phyloP scores from a whole-genome alignment of 2,329 filamentous ascomycete genomes.

The Phoma sp. region DNA sequence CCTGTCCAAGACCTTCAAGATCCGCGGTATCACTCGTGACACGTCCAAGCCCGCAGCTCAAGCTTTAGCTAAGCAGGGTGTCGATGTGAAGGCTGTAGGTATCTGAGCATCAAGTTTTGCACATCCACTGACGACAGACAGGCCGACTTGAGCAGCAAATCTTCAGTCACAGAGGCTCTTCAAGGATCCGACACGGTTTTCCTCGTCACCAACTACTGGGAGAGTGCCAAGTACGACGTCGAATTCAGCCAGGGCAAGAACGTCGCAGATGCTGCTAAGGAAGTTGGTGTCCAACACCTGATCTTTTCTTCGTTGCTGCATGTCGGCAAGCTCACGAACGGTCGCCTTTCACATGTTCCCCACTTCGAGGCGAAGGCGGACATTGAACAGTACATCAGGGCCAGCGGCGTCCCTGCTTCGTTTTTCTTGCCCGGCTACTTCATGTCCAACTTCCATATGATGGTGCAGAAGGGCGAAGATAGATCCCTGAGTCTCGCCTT shows the following conservation, averaged over 20 bases:
- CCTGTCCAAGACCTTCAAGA: conserved; percentile 55
- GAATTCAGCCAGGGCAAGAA: conserved; percentile 32
- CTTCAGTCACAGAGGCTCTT: conserved; percentile 52
- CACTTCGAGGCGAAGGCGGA: conserved; percentile 65
- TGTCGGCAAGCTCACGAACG: conserved; percentile 30
- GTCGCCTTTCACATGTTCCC: conserved; percentile 46
- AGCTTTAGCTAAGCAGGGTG: conserved; percentile 24
- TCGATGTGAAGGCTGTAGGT: conserved; percentile 28
- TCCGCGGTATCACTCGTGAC: conserved; percentile 61
- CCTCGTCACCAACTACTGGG: conserved; percentile 50
- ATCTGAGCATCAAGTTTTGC: background rate
- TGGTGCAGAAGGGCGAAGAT: conserved; percentile 23
- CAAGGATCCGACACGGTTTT: conserved; percentile 58
- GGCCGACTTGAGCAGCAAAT: conserved; percentile 51
- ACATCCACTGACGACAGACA: conserved; percentile 41
- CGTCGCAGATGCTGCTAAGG: conserved; percentile 25
- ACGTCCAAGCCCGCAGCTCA: conserved; percentile 27
- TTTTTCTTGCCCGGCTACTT: conserved; percentile 62
- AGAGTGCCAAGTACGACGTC: conserved; percentile 16
- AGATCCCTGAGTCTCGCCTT: conserved; percentile 23
- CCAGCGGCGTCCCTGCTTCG: conserved; percentile 40
- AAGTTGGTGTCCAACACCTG: conserved; percentile 25
- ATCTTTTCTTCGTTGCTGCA: conserved; percentile 32
- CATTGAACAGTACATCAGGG: conserved; percentile 62
- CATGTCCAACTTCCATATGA: conserved; percentile 56